These are phyloP conservation scores for Echites panduratus DNA, from an alignment of 257 asterid genomes.

Conservation along the genomic window DNA sequence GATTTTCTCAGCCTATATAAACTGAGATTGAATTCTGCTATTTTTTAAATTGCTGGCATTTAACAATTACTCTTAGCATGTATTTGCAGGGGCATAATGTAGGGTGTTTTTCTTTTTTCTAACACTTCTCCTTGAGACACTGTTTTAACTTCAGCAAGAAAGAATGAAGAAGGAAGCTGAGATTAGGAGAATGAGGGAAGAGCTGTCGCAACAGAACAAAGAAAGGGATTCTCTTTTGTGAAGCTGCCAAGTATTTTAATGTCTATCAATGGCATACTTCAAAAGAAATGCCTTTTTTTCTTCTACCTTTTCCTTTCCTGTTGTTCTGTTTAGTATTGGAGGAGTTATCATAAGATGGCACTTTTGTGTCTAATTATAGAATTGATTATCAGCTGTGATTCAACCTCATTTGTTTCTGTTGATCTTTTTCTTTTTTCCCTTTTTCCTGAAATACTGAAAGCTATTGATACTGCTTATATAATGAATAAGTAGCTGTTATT, in stretches of 20 bases:
- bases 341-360: slow-evolving; percentile 17
- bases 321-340: slow-evolving; percentile 7
- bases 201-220: slow-evolving; percentile 45
- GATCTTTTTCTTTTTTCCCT: neutral
- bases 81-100: neutral
- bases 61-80: neutral
- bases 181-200: slow-evolving; percentile 51
- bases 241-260: slow-evolving; percentile 18
- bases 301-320: slow-evolving; percentile 14
- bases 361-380: slow-evolving; percentile 17
- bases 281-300: slow-evolving; percentile 2
- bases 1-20: neutral
- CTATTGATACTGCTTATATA: slow-evolving; percentile 12
- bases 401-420: slow-evolving; percentile 12
- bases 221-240: slow-evolving; percentile 48
- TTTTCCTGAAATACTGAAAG: slow-evolving; percentile 9
- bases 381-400: slow-evolving; percentile 22
- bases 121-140: neutral
- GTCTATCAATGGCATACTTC: neutral
- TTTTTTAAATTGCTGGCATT: neutral
- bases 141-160: slow-evolving; percentile 46
- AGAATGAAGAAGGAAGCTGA: slow-evolving; percentile 59
- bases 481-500: slow-evolving; percentile 20
- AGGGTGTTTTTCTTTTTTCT: neutral
- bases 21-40: neutral